Evolutionary conservation across 2,329 filamentous ascomycete species (phyloP).

Genomic region (Cytospora piceae): DNA sequence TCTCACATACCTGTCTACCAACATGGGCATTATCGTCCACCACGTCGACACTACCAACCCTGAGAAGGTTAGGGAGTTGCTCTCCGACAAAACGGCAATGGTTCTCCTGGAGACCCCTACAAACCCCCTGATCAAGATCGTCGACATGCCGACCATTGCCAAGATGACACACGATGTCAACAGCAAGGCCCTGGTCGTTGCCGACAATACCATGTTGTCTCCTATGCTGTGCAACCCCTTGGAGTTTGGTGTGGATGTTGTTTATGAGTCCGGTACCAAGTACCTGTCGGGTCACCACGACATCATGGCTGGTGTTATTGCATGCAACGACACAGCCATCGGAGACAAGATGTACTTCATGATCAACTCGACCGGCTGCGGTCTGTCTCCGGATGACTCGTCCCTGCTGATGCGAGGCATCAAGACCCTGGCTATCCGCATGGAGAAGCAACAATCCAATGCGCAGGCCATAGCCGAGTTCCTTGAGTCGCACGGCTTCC

Average conservation of each 20-base stretch:
- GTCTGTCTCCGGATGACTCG: conserved; percentile 91
- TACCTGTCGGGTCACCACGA: conserved; percentile 98
- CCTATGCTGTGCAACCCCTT: conserved; percentile 93
- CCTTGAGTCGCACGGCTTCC: conserved; percentile 88
- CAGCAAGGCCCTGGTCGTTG: conserved; percentile 78
- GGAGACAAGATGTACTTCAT: conserved; percentile 94
- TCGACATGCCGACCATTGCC: conserved; percentile 84
- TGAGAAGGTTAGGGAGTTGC: conserved; percentile 67
- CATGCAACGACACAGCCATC: conserved; percentile 79
- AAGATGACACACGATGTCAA: conserved; percentile 76
- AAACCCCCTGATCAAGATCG: conserved; percentile 97
- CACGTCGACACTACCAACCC: conserved; percentile 92
- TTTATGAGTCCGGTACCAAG: conserved; percentile 97
- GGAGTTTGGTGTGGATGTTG: conserved; percentile 91
- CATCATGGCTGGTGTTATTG: conserved; percentile 97
- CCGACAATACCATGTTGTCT: conserved; percentile 99
- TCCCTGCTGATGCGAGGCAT: conserved; percentile 94
- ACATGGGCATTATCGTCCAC: conserved; percentile 90
- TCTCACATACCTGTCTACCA: conserved; percentile 86
- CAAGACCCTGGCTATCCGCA: conserved; percentile 95
- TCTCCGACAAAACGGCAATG: conserved; percentile 87
- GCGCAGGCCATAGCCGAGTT: conserved; percentile 91
- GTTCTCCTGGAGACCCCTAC: conserved; percentile 95
- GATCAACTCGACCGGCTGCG: conserved; percentile 95
- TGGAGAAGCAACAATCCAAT: conserved; percentile 97